Evolutionary conservation across 2,329 filamentous ascomycete genomes (phyloP), one percentile per base, ranked within the genome.

Genomic region (Talaromyces verruculosus): DNA sequence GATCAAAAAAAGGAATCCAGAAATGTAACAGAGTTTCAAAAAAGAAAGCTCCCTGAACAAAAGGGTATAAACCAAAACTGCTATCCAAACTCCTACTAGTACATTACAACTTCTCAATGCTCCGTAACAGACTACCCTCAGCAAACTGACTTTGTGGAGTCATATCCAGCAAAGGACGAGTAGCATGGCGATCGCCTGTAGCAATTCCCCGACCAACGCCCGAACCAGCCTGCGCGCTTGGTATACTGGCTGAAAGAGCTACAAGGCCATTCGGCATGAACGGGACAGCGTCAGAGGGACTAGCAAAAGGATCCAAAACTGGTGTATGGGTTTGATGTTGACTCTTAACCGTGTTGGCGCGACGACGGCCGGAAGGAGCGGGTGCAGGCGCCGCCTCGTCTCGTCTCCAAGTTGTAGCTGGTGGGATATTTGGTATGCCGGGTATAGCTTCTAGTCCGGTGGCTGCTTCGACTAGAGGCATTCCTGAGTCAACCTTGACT

Each of bases 81-180:
- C 19, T 53, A 22, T 22, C 19, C 33, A 57, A 57, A 57, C 33
- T 57, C 53, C 51, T 35, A 19, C 25, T 1, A 22, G 30, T 17
- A 39, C 3, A 60, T 60, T 19, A 60, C 15, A 51, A 72, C 43
- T 63, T 65, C 61, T 78, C 75, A 43, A 77, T 71, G 47, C 74
- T 72, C n/a, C 76, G 73, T 15, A 83, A 70, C 55, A 83, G 67
- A 71, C 81, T 83, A 2, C 81, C 81, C 67, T 81, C 78, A 3
- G 74, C 76, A 68, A 82, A 83, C 5, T 78, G 76, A 35, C 77
- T 82, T 13, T 74, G 72, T 0, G 75, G 73, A 4, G 74, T 74
- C 63, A 83, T 67, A 68, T 83, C 80, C 13, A 83, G 69, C 72
- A 83, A 73, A 10, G 81, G 81, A 61, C 76, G 76, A 5, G 73